Evolutionary conservation across 2,329 filamentous ascomycete species (phyloP).

Genomic region (Endothia cerciana): DNA sequence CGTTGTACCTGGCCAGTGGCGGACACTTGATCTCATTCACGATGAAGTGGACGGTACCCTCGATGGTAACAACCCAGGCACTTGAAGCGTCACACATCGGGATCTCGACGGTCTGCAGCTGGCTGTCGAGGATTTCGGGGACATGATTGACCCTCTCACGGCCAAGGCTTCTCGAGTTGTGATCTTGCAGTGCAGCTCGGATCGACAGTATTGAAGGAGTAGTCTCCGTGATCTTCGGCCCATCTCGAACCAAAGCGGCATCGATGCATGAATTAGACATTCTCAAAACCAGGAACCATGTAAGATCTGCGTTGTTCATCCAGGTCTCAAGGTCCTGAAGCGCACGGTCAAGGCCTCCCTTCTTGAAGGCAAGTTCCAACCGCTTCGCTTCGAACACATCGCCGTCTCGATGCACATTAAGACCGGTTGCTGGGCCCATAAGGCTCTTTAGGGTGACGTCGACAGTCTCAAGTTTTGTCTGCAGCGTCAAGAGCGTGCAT

Average conservation of each 20-base stretch:
- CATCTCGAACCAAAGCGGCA: not conserved
- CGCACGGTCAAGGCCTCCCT: not conserved
- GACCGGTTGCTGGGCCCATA: too few species aligned
- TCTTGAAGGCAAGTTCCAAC: not conserved
- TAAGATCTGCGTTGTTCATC: not conserved
- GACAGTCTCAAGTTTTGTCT: too few species aligned
- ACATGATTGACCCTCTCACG: not conserved
- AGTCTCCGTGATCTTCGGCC: not conserved
- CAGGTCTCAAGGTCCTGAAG: constrained; percentile 1
- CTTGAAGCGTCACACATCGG: too few species aligned
- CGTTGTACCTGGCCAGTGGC: not conserved
- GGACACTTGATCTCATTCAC: not conserved
- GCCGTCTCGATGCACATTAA: too few species aligned
- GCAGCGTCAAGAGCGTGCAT: too few species aligned
- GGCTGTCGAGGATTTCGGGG: too few species aligned
- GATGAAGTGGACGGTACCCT: not conserved
- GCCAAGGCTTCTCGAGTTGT: not conserved
- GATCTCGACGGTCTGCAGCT: too few species aligned
- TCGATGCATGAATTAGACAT: not conserved
- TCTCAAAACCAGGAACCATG: constrained; percentile 8
- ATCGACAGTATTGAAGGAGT: constrained; percentile 5
- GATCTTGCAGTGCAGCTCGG: not conserved
- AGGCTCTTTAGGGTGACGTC: too few species aligned
- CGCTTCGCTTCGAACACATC: too few species aligned
- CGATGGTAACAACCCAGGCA: too few species aligned